Base-by-base conservation (phyloP, 768 basidiomycete species). In the Sarcodon aspratus region DNA sequence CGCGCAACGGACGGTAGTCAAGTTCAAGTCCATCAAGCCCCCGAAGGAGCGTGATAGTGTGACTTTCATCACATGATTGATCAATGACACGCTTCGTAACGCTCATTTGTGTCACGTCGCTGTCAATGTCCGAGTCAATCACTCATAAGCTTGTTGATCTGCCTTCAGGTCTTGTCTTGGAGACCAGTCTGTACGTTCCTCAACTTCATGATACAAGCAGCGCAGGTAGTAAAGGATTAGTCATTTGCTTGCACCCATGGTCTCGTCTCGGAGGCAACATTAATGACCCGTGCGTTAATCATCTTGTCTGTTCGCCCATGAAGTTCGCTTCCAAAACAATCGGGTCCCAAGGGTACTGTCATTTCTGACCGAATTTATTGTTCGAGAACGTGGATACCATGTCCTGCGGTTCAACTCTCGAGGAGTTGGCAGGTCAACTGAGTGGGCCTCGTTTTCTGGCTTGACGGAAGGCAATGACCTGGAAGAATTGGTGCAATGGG, bases 181-280 rank as follows among this genome's bases (percentile, higher is more conserved):
- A 62, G 40, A 55, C 55, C 21, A 49, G 45, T 3, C 45, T 58
- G 8, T 45, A 55, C 10, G 38, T 36, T 3, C 47, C 54, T 10
- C 15, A 50, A 1, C 36, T 32, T 38, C n/a, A 32, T 21, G 12
- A 44, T 12, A 27, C 32, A n/a, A 31, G 40, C 7, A 6, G 35
- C 36, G 9, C n/a, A 18, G 33, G 37, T 21, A 17, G 47, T 44
- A 69, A 63, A 31, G 80, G 75, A 52, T 61, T 83, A 6, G 86
- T 80, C 0, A 64, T 91, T n/a, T 80, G 80, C 55, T 66, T 85
- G 9, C 88, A 91, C 55, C 89, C 89, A 6, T 91, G 87, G 87
- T 80, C 83, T n/a, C 79, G 86, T 74, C 70, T 90, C 0, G 87
- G 88, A 1, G 88, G 87, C 12, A 71, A 66, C 46, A 85, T 82